Conservation (phyloP, 805 yeast genomes). For the Candida nitratophila region DNA sequence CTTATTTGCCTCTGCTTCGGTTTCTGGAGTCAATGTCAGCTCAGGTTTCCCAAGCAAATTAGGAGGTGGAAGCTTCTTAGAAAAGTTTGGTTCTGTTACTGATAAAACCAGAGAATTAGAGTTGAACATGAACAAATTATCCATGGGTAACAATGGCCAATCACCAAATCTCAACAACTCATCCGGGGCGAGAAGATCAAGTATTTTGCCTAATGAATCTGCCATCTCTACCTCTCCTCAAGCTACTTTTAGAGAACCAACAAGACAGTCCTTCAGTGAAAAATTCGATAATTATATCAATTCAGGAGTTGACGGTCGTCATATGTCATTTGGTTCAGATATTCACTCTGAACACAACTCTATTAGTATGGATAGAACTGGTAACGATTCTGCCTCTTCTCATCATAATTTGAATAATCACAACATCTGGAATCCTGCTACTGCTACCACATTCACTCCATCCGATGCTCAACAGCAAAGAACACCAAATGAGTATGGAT, state of each 20-base stretch:
- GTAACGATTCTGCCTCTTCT: slow-evolving; percentile 7
- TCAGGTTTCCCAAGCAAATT: slow-evolving; percentile 22
- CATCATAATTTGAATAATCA: slow-evolving; percentile 2
- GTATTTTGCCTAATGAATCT: slow-evolving; percentile 33
- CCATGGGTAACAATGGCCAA: slow-evolving; percentile 20
- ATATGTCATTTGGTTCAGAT: slow-evolving; percentile 23
- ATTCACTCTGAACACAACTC: slow-evolving; percentile 29
- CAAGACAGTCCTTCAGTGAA: slow-evolving; percentile 48
- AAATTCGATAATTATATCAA: slow-evolving; percentile 51
- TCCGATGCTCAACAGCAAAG: slow-evolving; percentile 16
- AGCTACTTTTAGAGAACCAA: slow-evolving; percentile 23
- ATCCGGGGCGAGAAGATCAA: slow-evolving; percentile 42
- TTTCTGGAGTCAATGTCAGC: slow-evolving; percentile 39
- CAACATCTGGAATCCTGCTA: slow-evolving; percentile 62
- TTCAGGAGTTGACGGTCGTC: slow-evolving; percentile 23
- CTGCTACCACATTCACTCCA: slow-evolving; percentile 56
- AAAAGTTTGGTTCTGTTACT: slow-evolving; percentile 57
- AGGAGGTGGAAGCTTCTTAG: slow-evolving; percentile 41
- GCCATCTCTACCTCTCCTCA: slow-evolving; percentile 19
- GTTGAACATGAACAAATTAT: slow-evolving; percentile 34
- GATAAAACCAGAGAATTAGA: slow-evolving; percentile 67
- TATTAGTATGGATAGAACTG: slow-evolving; percentile 19
- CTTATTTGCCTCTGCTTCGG: slow-evolving; percentile 53
- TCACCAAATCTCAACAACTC: slow-evolving; percentile 6
- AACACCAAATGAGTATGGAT: background rate